Base-by-base conservation (phyloP, 805 yeast genomes). In the Candida qinlingensis region DNA sequence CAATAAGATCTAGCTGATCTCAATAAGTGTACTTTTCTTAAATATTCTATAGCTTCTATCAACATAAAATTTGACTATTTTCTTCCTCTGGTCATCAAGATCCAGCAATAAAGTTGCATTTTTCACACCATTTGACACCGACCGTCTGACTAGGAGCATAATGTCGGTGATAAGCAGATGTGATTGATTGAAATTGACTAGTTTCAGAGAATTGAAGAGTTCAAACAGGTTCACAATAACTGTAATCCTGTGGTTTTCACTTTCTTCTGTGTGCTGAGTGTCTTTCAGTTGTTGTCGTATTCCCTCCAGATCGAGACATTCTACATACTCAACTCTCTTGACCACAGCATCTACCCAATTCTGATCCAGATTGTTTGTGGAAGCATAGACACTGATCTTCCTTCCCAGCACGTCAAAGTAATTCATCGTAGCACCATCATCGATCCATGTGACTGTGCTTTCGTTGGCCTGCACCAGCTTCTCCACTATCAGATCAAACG, bases 401-500 rank as follows among this genome's bases (percentile, higher is more conserved):
- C 25, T 34, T 1, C 34, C 46, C 25, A 47, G 36, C 7, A n/a
- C 10, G 2, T 12, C 34, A 19, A 47, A 35, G 11, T 36, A 33
- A 6, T 39, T 31, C 8, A 36, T 41, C 8, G 37, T 11, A 7
- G 28, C 30, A 7, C 45, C 39, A 25, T 48, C 44, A 27, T 48
- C 51, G 2, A 42, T 29, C 51, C 51, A 48, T 3, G 13, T 13
- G 6, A 41, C 34, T 10, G 26, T 12, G 7, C 9, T 34, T 7
- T 34, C 29, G n/a, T n/a, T 27, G 6, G 30, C 34, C 7, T 10
- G 12, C 11, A 37, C 19, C 19, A 47, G 30, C 12, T 30, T 36
- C 19, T 42, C 12, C 11, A 42, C 30, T 12, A 47, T 39, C 27
- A 37, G 19, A 35, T 42, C 43, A 29, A 47, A 47, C 9, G 35